phyloP scores from a whole-genome alignment of 2,329 filamentous ascomycete genomes.

The Cladobotryum mycophilum region DNA sequence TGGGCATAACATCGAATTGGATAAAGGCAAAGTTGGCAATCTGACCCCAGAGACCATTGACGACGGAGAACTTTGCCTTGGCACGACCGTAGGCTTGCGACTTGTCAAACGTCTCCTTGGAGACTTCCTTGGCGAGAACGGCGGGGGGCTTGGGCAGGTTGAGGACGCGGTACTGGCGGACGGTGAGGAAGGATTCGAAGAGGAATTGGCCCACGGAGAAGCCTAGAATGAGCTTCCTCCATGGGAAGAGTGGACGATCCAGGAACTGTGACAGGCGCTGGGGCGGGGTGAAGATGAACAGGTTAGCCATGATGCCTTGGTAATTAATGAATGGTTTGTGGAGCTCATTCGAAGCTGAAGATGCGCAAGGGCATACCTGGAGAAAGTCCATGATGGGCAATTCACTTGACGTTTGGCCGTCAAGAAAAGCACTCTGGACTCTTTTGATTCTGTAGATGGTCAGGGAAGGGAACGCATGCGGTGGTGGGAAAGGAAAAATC shows the following conservation, averaged over 20 bases:
- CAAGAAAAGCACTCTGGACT: background rate
- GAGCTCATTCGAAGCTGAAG: background rate
- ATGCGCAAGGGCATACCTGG: constrained; percentile 27
- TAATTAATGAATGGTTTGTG: no score
- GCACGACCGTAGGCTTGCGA: constrained; percentile 93
- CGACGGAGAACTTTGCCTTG: constrained; percentile 83
- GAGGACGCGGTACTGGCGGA: constrained; percentile 84
- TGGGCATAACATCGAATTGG: constrained; percentile 83
- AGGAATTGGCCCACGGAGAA: constrained; percentile 90
- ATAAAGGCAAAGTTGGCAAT: constrained; percentile 85
- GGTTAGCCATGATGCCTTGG: background rate
- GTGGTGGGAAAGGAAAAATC: background rate
- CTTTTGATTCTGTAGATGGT: no score
- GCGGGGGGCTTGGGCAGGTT: constrained; percentile 74
- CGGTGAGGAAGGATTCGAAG: constrained; percentile 81
- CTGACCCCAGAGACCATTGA: constrained; percentile 77
- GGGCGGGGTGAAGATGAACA: background rate
- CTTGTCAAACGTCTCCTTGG: constrained; percentile 87
- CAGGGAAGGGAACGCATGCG: background rate
- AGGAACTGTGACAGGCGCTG: constrained; percentile 75
- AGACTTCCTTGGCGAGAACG: constrained; percentile 82
- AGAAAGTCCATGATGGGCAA: constrained; percentile 40
- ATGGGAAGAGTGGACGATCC: constrained; percentile 89
- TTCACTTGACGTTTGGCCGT: constrained; percentile 7
- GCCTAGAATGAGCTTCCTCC: constrained; percentile 92